These are phyloP conservation scores for Stylonectria norvegica DNA, from an alignment of 2,329 filamentous ascomycete genomes.

Conservation along the genomic window DNA sequence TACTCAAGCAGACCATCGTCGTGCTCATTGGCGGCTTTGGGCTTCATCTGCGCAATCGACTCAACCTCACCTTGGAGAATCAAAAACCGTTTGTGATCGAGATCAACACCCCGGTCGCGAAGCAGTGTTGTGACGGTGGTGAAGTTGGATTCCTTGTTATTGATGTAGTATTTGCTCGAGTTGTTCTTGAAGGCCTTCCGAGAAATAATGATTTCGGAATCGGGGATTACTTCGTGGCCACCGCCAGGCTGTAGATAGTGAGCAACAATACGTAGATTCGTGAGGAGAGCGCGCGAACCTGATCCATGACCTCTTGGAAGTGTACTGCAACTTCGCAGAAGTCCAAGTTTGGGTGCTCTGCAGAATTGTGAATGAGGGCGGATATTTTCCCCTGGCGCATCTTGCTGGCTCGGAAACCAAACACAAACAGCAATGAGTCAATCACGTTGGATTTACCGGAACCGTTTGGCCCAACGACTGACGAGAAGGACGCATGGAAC, in stretches of 20 bases:
- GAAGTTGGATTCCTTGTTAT: conserved; percentile 84
- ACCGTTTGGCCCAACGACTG: conserved; percentile 94
- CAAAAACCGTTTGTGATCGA: conserved; percentile 96
- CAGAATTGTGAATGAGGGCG: conserved; percentile 95
- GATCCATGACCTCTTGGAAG: conserved; percentile 91
- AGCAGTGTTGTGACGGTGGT: conserved; percentile 86
- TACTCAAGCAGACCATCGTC: conserved; percentile 96
- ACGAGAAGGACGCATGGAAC: conserved; percentile 96
- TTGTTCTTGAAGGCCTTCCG: conserved; percentile 97
- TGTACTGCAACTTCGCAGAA: conserved; percentile 95
- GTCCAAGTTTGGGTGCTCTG: conserved; percentile 77
- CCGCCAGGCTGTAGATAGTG: conserved; percentile 58
- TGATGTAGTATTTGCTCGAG: conserved; percentile 97
- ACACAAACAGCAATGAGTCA: conserved; percentile 96
- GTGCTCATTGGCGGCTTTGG: conserved; percentile 91
- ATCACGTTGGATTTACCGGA: conserved; percentile 99
- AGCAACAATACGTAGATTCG: conserved; percentile 14
- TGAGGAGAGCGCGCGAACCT: conserved; percentile 42
- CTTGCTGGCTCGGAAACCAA: conserved; percentile 97
- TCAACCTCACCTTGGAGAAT: conserved; percentile 98
- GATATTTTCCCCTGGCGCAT: conserved; percentile 99
- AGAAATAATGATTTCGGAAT: conserved; percentile 84
- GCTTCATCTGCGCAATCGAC: conserved; percentile 98
- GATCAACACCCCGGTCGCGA: conserved; percentile 82
- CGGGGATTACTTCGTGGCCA: conserved; percentile 70